These are phyloP conservation scores for Glaciozyma antarctica DNA, from an alignment of 768 basidiomycete species.

Conservation along the genomic window DNA sequence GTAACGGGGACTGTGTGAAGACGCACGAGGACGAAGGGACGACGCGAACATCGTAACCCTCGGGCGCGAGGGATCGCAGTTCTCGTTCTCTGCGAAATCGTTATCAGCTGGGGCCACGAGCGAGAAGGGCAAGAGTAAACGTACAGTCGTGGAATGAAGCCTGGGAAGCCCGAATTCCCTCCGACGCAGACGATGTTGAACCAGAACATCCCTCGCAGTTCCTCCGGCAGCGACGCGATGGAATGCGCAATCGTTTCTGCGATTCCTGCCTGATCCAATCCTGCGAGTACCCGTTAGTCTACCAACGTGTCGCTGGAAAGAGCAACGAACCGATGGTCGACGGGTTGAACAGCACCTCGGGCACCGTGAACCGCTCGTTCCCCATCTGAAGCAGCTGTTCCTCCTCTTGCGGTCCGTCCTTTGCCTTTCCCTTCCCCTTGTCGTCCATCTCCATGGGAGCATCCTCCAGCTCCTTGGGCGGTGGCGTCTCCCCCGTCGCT, in stretches of 20 bases:
- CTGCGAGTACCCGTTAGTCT: conserved; percentile 49
- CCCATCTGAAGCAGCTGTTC: conserved; percentile 64
- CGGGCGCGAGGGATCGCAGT: conserved; percentile 69
- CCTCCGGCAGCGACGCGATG: conserved; percentile 64
- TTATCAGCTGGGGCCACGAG: neutral
- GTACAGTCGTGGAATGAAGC: conserved; percentile 67
- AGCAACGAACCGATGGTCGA: conserved; percentile 67
- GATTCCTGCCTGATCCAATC: conserved; percentile 71
- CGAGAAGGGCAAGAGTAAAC: conserved; percentile 35
- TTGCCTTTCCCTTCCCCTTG: neutral
- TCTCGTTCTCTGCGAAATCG: conserved; percentile 53
- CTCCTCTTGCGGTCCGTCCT: conserved; percentile 43
- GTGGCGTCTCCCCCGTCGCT: conserved; percentile 32
- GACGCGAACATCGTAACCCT: conserved; percentile 63
- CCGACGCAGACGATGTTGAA: conserved; percentile 83
- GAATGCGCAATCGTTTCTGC: conserved; percentile 63
- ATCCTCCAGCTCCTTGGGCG: conserved; percentile 2
- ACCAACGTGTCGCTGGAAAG: neutral
- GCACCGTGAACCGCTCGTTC: conserved; percentile 83
- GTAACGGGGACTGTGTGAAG: too few species aligned
- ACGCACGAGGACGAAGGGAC: conserved; percentile 66
- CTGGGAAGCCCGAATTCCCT: conserved; percentile 65
- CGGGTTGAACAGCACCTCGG: conserved; percentile 85
- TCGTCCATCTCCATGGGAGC: neutral
- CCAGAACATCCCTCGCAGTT: conserved; percentile 90